A percentile compares a stretch with the other conserved stretches of the same genome.
phyloP scores from a whole-genome alignment of 2,329 filamentous ascomycete species.

The Exophiala xenobiotica region DNA sequence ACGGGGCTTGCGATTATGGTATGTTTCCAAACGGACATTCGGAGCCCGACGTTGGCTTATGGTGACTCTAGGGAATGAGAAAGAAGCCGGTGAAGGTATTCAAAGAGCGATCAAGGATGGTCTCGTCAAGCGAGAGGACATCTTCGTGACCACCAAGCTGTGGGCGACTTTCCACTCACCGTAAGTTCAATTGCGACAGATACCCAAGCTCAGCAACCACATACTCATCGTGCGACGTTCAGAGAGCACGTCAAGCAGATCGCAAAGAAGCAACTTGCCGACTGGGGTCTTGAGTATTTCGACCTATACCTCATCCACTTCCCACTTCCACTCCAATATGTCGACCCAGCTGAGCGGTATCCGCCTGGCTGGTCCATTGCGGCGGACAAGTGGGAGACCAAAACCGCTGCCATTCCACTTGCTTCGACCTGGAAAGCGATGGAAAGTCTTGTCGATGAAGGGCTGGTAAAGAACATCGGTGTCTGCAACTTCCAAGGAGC shows the following conservation, averaged over 20 bases:
- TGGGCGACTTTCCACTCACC: constrained; percentile 38
- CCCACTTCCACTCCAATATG: constrained; percentile 34
- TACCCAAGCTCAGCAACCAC: neutral
- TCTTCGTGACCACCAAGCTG: constrained; percentile 43
- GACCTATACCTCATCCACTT: constrained; percentile 61
- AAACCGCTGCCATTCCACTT: constrained; percentile 26
- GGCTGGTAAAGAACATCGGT: constrained; percentile 65
- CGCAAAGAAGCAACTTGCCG: constrained; percentile 57
- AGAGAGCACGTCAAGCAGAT: constrained; percentile 40
- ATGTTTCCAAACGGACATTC: neutral
- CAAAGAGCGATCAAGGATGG: constrained; percentile 34
- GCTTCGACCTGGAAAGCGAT: constrained; percentile 62
- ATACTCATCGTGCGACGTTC: constrained; percentile 12
- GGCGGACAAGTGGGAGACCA: constrained; percentile 26
- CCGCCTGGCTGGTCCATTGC: constrained; percentile 24
- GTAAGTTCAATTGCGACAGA: neutral
- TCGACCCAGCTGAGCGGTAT: constrained; percentile 17
- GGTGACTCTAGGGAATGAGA: constrained; percentile 39
- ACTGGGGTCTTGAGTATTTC: constrained; percentile 64
- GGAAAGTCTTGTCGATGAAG: constrained; percentile 54
- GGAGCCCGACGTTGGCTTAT: neutral
- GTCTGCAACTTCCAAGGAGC: constrained; percentile 65
- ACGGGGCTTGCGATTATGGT: constrained; percentile 46
- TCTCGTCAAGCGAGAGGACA: constrained; percentile 36
- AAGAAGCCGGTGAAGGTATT: constrained; percentile 42